Evolutionary conservation across 139 green algal genomes (phyloP).

Genomic region (Marvania coccoides): DNA sequence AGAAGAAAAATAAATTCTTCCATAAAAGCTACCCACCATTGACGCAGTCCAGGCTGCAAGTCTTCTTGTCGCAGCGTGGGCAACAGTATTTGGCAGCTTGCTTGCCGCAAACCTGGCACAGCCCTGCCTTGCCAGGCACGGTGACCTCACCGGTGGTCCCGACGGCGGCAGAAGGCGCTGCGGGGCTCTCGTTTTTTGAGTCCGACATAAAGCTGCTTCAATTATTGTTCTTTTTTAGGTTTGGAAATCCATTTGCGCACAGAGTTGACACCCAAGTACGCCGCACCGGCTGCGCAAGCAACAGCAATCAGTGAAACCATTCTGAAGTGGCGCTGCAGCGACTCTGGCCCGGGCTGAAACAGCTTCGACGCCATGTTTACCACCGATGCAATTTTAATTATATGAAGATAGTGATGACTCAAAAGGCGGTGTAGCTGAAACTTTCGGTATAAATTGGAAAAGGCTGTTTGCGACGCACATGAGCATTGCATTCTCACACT

Average conservation of each 20-base stretch:
- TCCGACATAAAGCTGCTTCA: too few species aligned
- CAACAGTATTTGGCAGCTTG: constrained; percentile 19
- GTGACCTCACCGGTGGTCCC: background rate
- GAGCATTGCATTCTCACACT: too few species aligned
- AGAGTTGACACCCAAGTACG: background rate
- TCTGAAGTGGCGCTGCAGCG: background rate
- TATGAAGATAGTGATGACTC: too few species aligned
- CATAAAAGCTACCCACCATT: constrained; percentile 11
- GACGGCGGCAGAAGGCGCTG: too few species aligned
- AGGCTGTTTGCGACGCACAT: too few species aligned
- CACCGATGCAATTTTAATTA: too few species aligned
- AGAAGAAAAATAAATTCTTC: background rate
- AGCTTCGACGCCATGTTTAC: too few species aligned
- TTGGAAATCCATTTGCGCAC: background rate
- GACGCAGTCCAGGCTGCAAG: constrained; percentile 39
- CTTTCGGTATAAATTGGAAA: too few species aligned
- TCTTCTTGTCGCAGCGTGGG: constrained; percentile 17
- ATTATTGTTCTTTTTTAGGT: too few species aligned
- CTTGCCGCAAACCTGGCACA: constrained; percentile 15
- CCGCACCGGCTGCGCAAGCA: background rate
- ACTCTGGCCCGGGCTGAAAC: too few species aligned
- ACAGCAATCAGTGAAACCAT: background rate
- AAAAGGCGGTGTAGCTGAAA: too few species aligned
- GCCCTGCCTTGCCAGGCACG: background rate
- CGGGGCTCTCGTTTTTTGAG: too few species aligned